Conservation (phyloP, 2,329 filamentous ascomycete genomes). For the Xylaria sp. region DNA sequence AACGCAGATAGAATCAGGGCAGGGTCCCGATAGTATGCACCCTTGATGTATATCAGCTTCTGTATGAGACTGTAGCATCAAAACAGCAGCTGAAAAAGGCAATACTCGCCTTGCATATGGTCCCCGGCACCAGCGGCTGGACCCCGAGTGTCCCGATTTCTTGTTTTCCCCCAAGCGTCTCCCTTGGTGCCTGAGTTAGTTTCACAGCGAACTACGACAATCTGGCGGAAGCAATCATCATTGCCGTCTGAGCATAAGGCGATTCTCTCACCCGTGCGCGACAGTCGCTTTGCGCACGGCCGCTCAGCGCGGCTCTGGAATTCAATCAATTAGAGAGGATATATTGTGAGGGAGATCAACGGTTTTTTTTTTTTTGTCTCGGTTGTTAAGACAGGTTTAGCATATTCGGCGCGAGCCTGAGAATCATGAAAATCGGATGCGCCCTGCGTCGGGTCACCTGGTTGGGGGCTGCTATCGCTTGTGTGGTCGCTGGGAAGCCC, state of each 20-base stretch:
- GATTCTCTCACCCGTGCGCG: conserved; percentile 1
- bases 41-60: too few relatives aligned
- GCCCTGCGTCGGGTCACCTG: not conserved
- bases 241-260: not conserved
- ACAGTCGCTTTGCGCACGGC: not conserved
- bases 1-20: too few relatives aligned
- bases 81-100: not conserved
- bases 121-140: not conserved
- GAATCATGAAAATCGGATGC: not conserved
- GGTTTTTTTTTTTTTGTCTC: not conserved
- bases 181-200: too few relatives aligned
- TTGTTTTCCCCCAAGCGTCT: not conserved
- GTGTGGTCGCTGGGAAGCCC: not conserved
- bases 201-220: not conserved
- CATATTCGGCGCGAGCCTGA: too few relatives aligned
- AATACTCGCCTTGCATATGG: conserved; percentile 1
- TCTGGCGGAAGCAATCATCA: not conserved
- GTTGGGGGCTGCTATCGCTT: conserved; percentile 3
- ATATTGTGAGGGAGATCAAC: too few relatives aligned
- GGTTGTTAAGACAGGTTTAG: not conserved
- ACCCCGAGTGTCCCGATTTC: not conserved
- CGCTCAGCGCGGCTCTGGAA: too few relatives aligned
- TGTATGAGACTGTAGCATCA: not conserved
- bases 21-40: too few relatives aligned
- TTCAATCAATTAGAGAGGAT: too few relatives aligned